Percentiles rank a stretch among this genome's conserved stretches.
These are phyloP conservation scores for Acacia melanoxylon DNA, from an alignment of 306 rosid species.

Conservation along the genomic window DNA sequence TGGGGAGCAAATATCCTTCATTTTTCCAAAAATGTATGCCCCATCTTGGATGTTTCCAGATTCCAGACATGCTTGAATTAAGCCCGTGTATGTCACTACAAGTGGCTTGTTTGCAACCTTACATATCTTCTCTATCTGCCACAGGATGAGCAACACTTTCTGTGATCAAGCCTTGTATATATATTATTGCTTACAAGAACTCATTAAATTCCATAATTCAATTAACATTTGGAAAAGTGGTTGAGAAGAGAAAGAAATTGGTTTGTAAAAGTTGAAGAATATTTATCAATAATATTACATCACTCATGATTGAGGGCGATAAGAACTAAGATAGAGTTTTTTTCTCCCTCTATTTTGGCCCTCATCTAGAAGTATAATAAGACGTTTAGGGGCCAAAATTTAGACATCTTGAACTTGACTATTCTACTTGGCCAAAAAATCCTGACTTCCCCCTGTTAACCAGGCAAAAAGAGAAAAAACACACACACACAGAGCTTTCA, in stretches of 20 bases:
- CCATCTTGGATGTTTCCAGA: slow-evolving; percentile 64
- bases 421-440: not conserved
- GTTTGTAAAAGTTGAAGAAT: not conserved
- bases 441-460: not conserved
- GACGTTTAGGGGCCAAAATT: not conserved
- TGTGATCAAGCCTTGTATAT: slow-evolving; percentile 28
- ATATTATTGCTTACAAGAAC: slow-evolving; percentile 12
- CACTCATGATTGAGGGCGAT: not conserved
- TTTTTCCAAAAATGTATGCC: slow-evolving; percentile 67
- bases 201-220: slow-evolving; percentile 3
- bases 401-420: not conserved
- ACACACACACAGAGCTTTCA: too few relatives aligned
- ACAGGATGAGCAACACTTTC: slow-evolving; percentile 24
- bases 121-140: slow-evolving; percentile 87
- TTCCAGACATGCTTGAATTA: slow-evolving; percentile 85
- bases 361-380: not conserved
- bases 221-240: not conserved
- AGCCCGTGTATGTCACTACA: slow-evolving; percentile 93
- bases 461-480: too few relatives aligned
- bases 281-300: not conserved
- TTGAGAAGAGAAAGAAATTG: not conserved
- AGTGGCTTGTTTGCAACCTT: slow-evolving; percentile 93
- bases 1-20: slow-evolving; percentile 78
- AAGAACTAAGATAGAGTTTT: not conserved
- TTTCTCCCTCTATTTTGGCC: not conserved